phyloP scores from a whole-genome alignment of 805 yeast genomes.

The Candida ponderosae region DNA sequence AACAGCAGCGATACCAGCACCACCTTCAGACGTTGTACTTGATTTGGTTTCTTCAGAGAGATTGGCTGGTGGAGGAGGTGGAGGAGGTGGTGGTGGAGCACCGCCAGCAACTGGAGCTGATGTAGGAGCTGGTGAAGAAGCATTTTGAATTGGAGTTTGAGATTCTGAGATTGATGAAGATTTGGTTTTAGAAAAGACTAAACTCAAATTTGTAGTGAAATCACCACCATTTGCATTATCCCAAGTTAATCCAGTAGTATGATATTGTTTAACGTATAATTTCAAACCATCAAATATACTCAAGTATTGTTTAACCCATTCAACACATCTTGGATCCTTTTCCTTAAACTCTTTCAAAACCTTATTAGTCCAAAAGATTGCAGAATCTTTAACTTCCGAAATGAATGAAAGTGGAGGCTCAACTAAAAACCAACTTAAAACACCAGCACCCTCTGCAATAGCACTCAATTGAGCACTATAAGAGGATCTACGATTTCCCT shows the following conservation, averaged over 20 bases:
- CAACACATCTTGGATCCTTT: constrained; percentile 55
- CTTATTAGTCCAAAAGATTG: constrained; percentile 91
- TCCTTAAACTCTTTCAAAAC: constrained; percentile 80
- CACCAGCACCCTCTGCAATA: constrained; percentile 83
- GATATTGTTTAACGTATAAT: constrained; percentile 67
- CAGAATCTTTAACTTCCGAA: constrained; percentile 81
- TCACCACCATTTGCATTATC: constrained; percentile 48
- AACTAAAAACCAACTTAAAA: constrained; percentile 83
- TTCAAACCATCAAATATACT: constrained; percentile 62
- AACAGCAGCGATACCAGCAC: constrained; percentile 74
- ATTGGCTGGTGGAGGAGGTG: constrained; percentile 83
- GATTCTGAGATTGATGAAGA: constrained; percentile 27
- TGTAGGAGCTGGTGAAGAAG: constrained; percentile 66
- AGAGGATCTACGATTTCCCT: constrained; percentile 61
- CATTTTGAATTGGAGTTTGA: constrained; percentile 27
- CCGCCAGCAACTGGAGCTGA: constrained; percentile 83
- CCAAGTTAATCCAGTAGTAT: constrained; percentile 84
- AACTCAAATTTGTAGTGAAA: constrained; percentile 41
- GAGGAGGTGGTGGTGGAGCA: constrained; percentile 82
- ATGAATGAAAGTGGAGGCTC: constrained; percentile 69
- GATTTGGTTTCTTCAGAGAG: constrained; percentile 39
- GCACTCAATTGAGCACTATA: constrained; percentile 69
- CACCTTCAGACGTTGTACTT: constrained; percentile 16
- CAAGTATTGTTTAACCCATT: constrained; percentile 73
- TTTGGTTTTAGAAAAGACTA: constrained; percentile 15